Base-by-base conservation (phyloP, 176 grass and related monocot species). In the Stipa capillata region DNA sequence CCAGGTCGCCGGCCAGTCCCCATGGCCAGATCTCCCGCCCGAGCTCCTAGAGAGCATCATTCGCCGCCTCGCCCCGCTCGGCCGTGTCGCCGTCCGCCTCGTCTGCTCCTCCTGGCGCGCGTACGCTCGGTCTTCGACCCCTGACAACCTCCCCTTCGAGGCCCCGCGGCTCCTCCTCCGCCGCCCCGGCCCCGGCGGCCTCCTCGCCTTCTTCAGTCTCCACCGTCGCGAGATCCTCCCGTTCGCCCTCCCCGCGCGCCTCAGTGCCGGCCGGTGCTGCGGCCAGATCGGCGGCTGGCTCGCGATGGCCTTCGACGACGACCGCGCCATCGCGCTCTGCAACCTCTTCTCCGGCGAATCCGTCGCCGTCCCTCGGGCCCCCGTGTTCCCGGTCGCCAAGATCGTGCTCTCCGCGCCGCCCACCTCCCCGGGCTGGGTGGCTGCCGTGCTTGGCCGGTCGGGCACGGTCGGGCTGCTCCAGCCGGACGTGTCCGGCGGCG, bases 61-160 rank as follows among this genome's bases (percentile, higher is more conserved):
- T 8, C 37, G 8, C 49, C 39, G 18, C 5, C 28, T 76, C 5
- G 6, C 0, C 13, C 82, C 82, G 37, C 37, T 42, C 50, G 62
- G 65, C 62, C 62, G 73, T 23, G 61, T 48, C 5, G 63, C 82
- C 62, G 29, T 29, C 62, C 73, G 82, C 39, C 73, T 77, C 3
- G 82, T 70, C 16, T 84, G 82, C 53, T 45, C 53, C 6, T 85
- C 74, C 1, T 85, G 73, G 82, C 82, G 82, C 41, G 34, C 73
- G 15, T 85, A 41, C 56, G 72, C 43, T 27, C 82, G 49, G 39
- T 49, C 75, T 5, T 48, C 14, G 1, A 73, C 80, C 55, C 80
- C 0, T 82, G 73, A 55, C n/a, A n/a, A n/a, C n/a, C n/a, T n/a
- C n/a, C n/a, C n/a, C n/a, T n/a, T n/a, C n/a, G 82, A 84, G 48